Base-by-base conservation (phyloP, 2,329 filamentous ascomycete species). In the Fusarium poae region DNA sequence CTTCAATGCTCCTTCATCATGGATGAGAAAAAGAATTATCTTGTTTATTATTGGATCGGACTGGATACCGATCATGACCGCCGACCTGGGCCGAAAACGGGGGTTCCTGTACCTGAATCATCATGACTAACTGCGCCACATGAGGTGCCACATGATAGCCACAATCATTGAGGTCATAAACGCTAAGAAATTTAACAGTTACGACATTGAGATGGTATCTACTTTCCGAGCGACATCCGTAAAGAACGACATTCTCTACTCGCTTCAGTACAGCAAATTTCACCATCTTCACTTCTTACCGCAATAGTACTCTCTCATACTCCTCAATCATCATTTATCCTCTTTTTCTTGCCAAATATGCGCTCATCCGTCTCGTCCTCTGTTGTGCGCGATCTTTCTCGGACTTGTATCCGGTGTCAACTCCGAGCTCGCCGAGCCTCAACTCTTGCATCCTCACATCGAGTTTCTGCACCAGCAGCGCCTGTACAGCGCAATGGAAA, bases 361-460 rank as follows among this genome's bases (percentile, higher is more conserved):
- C 77, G 75, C 53, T 58, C 68, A 20, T 70, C 73, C 23, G 29
- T 65, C 66, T 55, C 68, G n/a, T 71, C 74, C 48, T 57, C 57
- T 35, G 65, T 68, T 49, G 67, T 71, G 35, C 74, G 72, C 56
- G 74, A 76, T 52, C 50, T 75, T 55, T 72, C 72, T 68, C 77
- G 76, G 68, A 65, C 77, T 70, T 80, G 78, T 77, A 53, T 72
- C 63, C 76, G 75, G 65, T 79, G 78, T 67, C 74, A 72, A 65
- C 74, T 72, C 63, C 74, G 73, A 70, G 70, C 71, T 49, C 74
- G 71, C 59, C 69, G 67, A 68, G 60, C 70, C 45, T 72, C 74
- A 42, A 68, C 67, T 48, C 63, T 72, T 52, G 60, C 65, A 52
- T 53, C 64, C 44, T 68, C 59, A 34, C 65, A 63, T 44, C 60